Evolutionary conservation across 768 basidiomycete species (phyloP).

Genomic region (Kwoniella europaea): DNA sequence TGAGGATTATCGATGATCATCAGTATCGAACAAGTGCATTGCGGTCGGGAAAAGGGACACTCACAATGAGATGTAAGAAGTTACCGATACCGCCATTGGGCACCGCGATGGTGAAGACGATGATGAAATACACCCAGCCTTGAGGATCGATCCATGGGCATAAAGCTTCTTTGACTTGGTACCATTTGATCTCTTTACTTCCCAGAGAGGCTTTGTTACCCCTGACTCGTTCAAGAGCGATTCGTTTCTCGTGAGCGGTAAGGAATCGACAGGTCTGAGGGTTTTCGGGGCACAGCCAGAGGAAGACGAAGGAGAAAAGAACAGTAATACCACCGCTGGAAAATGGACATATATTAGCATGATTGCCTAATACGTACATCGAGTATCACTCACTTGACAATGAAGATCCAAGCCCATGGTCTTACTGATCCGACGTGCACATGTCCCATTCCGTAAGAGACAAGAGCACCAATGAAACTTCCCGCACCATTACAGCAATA

Average conservation of each 20-base stretch:
- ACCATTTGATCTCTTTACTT: slow-evolving; percentile 38
- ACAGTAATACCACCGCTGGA: slow-evolving; percentile 39
- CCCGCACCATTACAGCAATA: slow-evolving; percentile 43
- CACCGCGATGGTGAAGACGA: slow-evolving; percentile 34
- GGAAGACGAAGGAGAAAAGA: slow-evolving; percentile 35
- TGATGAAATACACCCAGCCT: slow-evolving; percentile 34
- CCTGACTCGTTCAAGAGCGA: slow-evolving; percentile 40
- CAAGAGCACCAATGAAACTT: slow-evolving; percentile 37
- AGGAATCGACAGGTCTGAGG: slow-evolving; percentile 42
- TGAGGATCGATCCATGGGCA: slow-evolving; percentile 43
- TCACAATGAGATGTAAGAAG: slow-evolving; percentile 42
- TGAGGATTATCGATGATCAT: not conserved
- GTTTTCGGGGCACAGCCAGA: slow-evolving; percentile 38
- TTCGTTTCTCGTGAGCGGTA: slow-evolving; percentile 27
- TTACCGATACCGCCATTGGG: slow-evolving; percentile 47
- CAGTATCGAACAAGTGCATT: not conserved
- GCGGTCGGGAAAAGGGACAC: not conserved
- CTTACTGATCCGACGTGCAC: slow-evolving; percentile 25
- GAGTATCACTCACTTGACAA: slow-evolving; percentile 24
- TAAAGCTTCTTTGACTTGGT: slow-evolving; percentile 38
- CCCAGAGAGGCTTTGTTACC: slow-evolving; percentile 39
- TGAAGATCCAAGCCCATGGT: slow-evolving; percentile 35
- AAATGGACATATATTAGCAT: not conserved
- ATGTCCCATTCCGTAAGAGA: slow-evolving; percentile 46
- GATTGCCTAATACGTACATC: not conserved